Conservation (phyloP, 331 rosid species). For the Quercus phellos region DNA sequence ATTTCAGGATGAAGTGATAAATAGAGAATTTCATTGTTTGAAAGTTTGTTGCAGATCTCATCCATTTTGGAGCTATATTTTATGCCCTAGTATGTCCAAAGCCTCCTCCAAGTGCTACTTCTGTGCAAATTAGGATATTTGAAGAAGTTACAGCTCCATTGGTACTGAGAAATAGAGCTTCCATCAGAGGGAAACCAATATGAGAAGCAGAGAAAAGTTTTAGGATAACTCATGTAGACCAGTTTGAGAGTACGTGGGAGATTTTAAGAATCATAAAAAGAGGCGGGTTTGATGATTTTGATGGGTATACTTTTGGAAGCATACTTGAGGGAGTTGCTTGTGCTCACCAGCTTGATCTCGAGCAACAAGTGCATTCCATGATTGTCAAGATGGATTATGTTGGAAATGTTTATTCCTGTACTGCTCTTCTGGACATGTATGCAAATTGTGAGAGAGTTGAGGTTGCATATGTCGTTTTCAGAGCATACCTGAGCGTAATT, state of each 20-base stretch:
- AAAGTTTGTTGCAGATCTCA: constrained; percentile 84
- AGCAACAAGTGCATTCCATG: too few relatives aligned
- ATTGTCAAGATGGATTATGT: too few relatives aligned
- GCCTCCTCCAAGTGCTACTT: constrained; percentile 89
- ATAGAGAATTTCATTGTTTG: constrained; percentile 36
- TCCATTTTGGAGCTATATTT: constrained; percentile 84
- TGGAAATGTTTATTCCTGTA: too few relatives aligned
- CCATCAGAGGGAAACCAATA: constrained; percentile 83
- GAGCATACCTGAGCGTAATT: background rate
- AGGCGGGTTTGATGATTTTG: too few relatives aligned
- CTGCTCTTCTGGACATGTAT: too few relatives aligned
- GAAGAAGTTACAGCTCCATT: constrained; percentile 66
- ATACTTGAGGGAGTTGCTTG: too few relatives aligned
- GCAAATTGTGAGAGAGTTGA: too few relatives aligned
- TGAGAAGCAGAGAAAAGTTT: constrained; percentile 87
- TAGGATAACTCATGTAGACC: constrained; percentile 53
- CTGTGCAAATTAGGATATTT: constrained; percentile 59
- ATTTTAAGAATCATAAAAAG: too few relatives aligned
- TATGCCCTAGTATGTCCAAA: constrained; percentile 82
- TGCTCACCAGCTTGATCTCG: too few relatives aligned
- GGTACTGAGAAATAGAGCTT: constrained; percentile 53
- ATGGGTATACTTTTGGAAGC: too few relatives aligned
- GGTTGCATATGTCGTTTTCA: too few relatives aligned
- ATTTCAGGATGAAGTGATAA: constrained; percentile 20
- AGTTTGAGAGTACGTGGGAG: constrained; percentile 11